Conservation (phyloP, 140 eudicot species). For the Ambrosia hybrid region DNA sequence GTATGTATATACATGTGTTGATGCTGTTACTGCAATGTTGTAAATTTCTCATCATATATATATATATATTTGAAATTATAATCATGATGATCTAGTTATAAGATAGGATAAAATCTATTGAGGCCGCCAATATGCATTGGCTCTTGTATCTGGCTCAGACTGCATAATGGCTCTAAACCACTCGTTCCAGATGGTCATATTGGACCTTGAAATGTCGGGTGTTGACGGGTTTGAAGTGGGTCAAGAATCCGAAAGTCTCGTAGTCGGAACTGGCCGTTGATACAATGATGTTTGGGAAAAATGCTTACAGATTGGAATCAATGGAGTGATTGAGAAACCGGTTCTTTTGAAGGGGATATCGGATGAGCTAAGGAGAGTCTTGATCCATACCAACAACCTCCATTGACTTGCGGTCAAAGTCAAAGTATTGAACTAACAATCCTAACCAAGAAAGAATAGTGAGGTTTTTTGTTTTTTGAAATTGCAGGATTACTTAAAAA, state of each 20-base stretch:
- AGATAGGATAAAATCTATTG: too few species aligned
- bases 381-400: slow-evolving; percentile 1
- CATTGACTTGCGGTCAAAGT: too few species aligned
- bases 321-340: slow-evolving; percentile 72
- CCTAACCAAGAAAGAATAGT: background rate
- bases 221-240: slow-evolving; percentile 70
- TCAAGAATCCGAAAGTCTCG: slow-evolving; percentile 65
- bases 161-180: slow-evolving; percentile 62
- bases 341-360: slow-evolving; percentile 57
- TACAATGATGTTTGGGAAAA: slow-evolving; percentile 49
- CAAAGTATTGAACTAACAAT: too few species aligned
- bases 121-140: slow-evolving; percentile 16
- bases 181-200: slow-evolving; percentile 42
- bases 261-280: slow-evolving; percentile 72
- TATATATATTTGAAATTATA: too few species aligned
- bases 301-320: slow-evolving; percentile 61
- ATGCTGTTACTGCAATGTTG: too few species aligned
- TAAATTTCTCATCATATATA: too few species aligned
- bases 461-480: background rate
- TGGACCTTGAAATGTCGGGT: slow-evolving; percentile 75
- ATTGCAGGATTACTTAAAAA: slow-evolving; percentile 7
- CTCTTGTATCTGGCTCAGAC: slow-evolving; percentile 48
- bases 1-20: too few species aligned
- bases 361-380: slow-evolving; percentile 61
- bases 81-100: too few species aligned